Evolutionary conservation across 805 yeast genomes (phyloP).

Genomic region (Peterozyma toletana): DNA sequence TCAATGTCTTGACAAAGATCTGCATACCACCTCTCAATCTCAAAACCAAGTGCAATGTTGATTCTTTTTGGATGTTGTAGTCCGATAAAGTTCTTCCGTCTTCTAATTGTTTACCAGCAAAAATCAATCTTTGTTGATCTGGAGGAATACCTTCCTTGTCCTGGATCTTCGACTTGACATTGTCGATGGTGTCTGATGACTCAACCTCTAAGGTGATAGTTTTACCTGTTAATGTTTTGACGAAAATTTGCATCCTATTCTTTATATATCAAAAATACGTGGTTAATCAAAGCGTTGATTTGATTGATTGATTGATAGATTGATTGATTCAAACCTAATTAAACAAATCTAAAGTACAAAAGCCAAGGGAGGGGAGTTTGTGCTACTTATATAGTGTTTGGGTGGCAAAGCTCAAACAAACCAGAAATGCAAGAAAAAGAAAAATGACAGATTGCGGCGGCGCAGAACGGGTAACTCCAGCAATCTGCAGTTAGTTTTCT

Average conservation of each 20-base stretch:
- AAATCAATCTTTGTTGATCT: conserved; percentile 36
- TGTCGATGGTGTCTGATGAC: conserved; percentile 37
- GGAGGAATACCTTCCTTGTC: conserved; percentile 38
- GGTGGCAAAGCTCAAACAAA: too few relatives aligned
- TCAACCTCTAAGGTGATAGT: conserved; percentile 77
- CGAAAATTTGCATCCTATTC: conserved; percentile 79
- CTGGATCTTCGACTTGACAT: conserved; percentile 34
- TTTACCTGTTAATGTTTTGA: conserved; percentile 85
- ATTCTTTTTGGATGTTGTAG: conserved; percentile 47
- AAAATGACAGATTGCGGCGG: too few relatives aligned
- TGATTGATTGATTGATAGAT: conserved; percentile 1
- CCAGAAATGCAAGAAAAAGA: too few relatives aligned
- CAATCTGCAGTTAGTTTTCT: too few relatives aligned
- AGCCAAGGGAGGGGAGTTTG: too few relatives aligned
- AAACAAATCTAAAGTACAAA: too few relatives aligned
- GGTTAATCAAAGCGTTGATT: conserved; percentile 79
- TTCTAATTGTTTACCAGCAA: conserved; percentile 41
- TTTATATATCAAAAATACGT: conserved; percentile 43
- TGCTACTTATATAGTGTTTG: too few relatives aligned
- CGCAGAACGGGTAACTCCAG: too few relatives aligned
- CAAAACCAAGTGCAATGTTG: conserved; percentile 27
- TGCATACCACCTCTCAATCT: conserved; percentile 60
- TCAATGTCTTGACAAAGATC: conserved; percentile 82
- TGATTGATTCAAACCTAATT: neutral
- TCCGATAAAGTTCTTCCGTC: conserved; percentile 93